phyloP scores from a whole-genome alignment of 106 monocot species.

The Allium sativum region DNA sequence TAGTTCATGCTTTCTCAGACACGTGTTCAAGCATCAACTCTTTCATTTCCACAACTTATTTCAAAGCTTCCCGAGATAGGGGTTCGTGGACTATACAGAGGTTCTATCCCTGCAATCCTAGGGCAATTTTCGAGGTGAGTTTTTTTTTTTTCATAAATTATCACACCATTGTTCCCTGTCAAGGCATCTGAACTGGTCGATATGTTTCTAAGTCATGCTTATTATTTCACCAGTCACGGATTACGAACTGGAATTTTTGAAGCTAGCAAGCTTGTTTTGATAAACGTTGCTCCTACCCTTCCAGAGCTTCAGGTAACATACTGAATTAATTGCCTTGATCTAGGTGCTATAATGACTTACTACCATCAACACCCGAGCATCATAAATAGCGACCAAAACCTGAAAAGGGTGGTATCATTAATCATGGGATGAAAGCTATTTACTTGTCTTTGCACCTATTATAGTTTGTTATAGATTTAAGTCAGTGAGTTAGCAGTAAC shows the following conservation, averaged over 20 bases:
- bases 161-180: neutral
- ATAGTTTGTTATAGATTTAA: neutral
- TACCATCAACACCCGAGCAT: no score
- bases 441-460: neutral
- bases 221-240: conserved; percentile 56
- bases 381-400: no score
- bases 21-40: conserved; percentile 93
- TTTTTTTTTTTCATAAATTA: conserved; percentile 9
- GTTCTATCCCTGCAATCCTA: conserved; percentile 89
- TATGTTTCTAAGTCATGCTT: neutral
- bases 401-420: no score
- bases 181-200: neutral
- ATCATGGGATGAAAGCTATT: no score
- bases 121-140: conserved; percentile 94
- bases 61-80: conserved; percentile 92
- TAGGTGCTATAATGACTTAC: no score
- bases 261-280: conserved; percentile 84
- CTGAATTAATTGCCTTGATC: neutral
- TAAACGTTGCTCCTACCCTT: conserved; percentile 85
- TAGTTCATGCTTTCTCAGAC: conserved; percentile 40
- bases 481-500: neutral
- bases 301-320: conserved; percentile 85
- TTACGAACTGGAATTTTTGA: conserved; percentile 95
- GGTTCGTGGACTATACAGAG: conserved; percentile 77
- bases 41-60: conserved; percentile 88